phyloP scores from a whole-genome alignment of 768 basidiomycete species.

The Grammothele lineata region DNA sequence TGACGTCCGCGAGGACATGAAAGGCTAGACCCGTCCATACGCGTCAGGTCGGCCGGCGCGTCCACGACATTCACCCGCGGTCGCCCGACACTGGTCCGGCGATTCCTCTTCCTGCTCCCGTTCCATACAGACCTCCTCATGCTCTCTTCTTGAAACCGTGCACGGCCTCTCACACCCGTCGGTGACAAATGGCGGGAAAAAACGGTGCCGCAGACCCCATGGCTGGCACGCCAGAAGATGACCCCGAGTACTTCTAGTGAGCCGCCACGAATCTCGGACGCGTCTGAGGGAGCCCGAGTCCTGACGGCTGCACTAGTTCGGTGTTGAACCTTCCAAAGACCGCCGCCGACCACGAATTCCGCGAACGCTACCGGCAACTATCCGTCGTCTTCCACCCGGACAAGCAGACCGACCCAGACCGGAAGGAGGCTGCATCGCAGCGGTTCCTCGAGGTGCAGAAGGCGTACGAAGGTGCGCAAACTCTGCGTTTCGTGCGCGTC shows the following conservation, averaged over 20 bases:
- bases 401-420: slow-evolving; percentile 59
- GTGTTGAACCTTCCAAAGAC: slow-evolving; percentile 66
- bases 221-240: background rate
- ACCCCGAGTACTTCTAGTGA: slow-evolving; percentile 20
- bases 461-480: slow-evolving; percentile 67
- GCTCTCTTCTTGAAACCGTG: too few species aligned
- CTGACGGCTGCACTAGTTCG: slow-evolving; percentile 35
- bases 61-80: too few species aligned
- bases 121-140: too few species aligned
- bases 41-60: too few species aligned
- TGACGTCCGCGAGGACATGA: too few species aligned
- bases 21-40: too few species aligned
- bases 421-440: slow-evolving; percentile 55
- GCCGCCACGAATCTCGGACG: background rate
- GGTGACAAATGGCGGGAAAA: too few species aligned
- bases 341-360: slow-evolving; percentile 65
- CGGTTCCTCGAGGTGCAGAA: slow-evolving; percentile 76
- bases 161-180: too few species aligned
- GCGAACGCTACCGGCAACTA: slow-evolving; percentile 66
- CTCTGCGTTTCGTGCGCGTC: background rate
- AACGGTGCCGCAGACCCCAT: too few species aligned
- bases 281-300: too few species aligned
- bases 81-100: too few species aligned
- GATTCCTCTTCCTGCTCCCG: too few species aligned
- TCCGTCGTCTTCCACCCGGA: slow-evolving; percentile 86